phyloP scores from a whole-genome alignment of 768 basidiomycete species.

The Mycena rebaudengoi region DNA sequence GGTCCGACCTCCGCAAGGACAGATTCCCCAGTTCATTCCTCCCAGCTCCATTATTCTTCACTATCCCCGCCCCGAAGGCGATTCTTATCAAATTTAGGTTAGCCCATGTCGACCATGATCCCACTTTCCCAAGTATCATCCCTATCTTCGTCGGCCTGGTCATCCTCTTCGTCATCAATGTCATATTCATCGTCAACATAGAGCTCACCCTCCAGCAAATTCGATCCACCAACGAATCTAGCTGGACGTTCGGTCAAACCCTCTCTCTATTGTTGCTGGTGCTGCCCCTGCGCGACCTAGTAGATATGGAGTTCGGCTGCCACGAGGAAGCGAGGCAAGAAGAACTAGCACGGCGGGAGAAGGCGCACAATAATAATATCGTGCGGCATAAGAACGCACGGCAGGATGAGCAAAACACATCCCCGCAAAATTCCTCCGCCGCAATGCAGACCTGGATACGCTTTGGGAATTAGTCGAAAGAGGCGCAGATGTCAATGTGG shows the following conservation, averaged over 20 bases:
- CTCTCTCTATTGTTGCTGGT: conserved; percentile 6
- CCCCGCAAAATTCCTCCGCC: neutral
- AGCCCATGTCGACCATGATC: neutral
- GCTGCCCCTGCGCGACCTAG: conserved; percentile 7
- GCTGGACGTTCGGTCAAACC: conserved; percentile 18
- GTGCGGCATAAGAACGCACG: no score
- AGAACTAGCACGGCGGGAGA: no score
- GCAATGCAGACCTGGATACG: neutral
- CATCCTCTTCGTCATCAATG: conserved; percentile 1
- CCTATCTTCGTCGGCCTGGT: neutral
- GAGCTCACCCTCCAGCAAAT: conserved; percentile 8
- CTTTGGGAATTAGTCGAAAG: neutral
- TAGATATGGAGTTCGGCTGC: neutral
- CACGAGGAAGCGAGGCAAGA: neutral
- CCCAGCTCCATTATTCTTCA: no score
- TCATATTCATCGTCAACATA: conserved; percentile 6
- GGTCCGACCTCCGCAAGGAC: no score
- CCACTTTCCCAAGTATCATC: neutral
- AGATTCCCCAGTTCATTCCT: no score
- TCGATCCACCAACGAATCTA: neutral
- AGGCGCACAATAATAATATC: no score
- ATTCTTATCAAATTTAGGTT: no score
- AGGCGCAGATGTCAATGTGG: neutral
- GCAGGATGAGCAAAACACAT: neutral
- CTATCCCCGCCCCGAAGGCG: no score